Base-by-base conservation (phyloP, 1,284 basidiomycete genomes). In the Exobasidium rhododendri region DNA sequence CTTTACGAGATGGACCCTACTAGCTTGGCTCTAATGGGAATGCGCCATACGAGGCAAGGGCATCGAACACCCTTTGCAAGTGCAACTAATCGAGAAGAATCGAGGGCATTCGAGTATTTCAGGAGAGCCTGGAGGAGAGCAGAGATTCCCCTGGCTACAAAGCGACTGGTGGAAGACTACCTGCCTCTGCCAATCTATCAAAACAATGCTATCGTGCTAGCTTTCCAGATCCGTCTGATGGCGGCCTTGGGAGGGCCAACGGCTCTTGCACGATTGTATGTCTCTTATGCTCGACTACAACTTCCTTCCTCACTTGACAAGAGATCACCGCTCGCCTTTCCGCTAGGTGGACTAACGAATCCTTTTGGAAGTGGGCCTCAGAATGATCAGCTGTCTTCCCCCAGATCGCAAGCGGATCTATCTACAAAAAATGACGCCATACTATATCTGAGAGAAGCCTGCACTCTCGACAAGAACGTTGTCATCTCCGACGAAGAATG, bases 1-100 rank as follows among this genome's bases (percentile, higher is more conserved):
- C 59, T 59, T 11, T 73, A 65, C 64, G 70, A 73, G 47, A 71
- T 71, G 71, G 71, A 73, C 17, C 71, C 71, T 1, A 71, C 67
- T 29, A 71, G 67, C 1, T 61, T 73, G 13, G 68, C 69, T 7
- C 47, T 73, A 45, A 71, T 73, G 29, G 71, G 69, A 3, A 54
- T 69, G 24, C 52, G 30, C n/a, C 71, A 71, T 28, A 57, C 56
- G 31, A 24, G 24, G 46, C 29, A 24, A 54, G 26, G 47, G 4
- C 26, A 20, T 50, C 4, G 20, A 5, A 4, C 26, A 28, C 47
- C 47, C 2, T 50, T 50, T 24, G 47, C 20, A 20, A 31, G 60
- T 52, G 6, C 47, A 28, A 43, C 14, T 61, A 7, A 32, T 58
- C 44, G 24, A 43, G 43, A 5, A 20, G 59, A 14, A 24, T 62